Percentiles rank a stretch among this genome's conserved stretches.
Conservation (phyloP, 768 basidiomycete species). For the Xerocomus brunneocitrinus region DNA sequence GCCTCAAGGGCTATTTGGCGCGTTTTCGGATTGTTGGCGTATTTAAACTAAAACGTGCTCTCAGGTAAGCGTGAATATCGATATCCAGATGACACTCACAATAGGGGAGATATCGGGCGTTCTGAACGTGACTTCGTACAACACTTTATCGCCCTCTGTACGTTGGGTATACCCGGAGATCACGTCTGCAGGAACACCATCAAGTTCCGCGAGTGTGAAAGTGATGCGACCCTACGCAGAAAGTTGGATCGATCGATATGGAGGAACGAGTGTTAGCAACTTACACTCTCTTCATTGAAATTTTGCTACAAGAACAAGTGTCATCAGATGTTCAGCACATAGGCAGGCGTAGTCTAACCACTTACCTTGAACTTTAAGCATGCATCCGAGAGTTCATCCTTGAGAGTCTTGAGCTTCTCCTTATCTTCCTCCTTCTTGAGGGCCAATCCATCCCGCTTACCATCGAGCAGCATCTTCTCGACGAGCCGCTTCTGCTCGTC, state of each 20-base stretch:
- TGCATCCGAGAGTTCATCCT: slow-evolving; percentile 72
- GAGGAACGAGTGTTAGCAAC: slow-evolving; percentile 4
- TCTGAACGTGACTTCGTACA: slow-evolving; percentile 75
- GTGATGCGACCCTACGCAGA: slow-evolving; percentile 48
- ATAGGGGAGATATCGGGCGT: slow-evolving; percentile 79
- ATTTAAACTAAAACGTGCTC: slow-evolving; percentile 62
- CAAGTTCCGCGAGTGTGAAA: slow-evolving; percentile 70
- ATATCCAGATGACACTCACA: slow-evolving; percentile 35
- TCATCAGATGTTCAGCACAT: neutral
- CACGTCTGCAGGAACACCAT: slow-evolving; percentile 78
- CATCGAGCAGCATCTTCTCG: slow-evolving; percentile 76
- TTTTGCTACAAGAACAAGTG: slow-evolving; percentile 54
- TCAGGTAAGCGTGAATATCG: neutral
- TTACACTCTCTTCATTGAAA: slow-evolving; percentile 83
- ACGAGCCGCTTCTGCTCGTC: slow-evolving; percentile 72
- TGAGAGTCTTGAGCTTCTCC: slow-evolving; percentile 50
- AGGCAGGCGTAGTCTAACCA: neutral
- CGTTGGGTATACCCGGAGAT: slow-evolving; percentile 71
- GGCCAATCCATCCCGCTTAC: slow-evolving; percentile 73
- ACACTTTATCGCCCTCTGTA: slow-evolving; percentile 49
- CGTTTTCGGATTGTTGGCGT: slow-evolving; percentile 64
- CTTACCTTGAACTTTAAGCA: slow-evolving; percentile 77
- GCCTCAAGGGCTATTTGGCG: slow-evolving; percentile 63
- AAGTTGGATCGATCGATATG: slow-evolving; percentile 2
- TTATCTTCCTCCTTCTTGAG: slow-evolving; percentile 58